These are phyloP conservation scores for Diaporthe citriasiana DNA, from an alignment of 2,329 filamentous ascomycete species.

Conservation along the genomic window DNA sequence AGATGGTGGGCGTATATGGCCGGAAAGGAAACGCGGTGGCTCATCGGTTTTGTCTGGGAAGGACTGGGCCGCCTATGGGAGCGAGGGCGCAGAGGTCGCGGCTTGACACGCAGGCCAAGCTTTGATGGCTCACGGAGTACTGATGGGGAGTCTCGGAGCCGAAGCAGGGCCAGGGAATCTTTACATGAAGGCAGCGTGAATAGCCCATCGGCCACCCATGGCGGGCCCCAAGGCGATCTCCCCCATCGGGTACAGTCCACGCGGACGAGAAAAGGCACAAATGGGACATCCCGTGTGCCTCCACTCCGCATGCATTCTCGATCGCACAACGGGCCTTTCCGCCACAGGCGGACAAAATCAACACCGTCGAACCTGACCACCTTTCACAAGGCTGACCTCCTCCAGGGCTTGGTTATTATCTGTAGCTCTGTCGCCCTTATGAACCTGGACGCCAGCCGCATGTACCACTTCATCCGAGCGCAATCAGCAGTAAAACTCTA, in stretches of 20 bases:
- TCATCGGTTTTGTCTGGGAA: slow-evolving; percentile 82
- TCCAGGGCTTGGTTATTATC: slow-evolving; percentile 91
- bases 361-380: slow-evolving; percentile 86
- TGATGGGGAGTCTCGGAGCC: slow-evolving; percentile 58
- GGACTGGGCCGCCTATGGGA: slow-evolving; percentile 86
- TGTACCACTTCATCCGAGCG: slow-evolving; percentile 97
- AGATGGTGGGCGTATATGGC: slow-evolving; percentile 84
- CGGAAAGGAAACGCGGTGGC: slow-evolving; percentile 78
- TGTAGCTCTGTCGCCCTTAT: slow-evolving; percentile 88
- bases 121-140: slow-evolving; percentile 49
- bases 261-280: slow-evolving; percentile 24
- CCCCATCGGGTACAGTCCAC: slow-evolving; percentile 34
- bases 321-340: slow-evolving; percentile 54
- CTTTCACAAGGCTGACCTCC: slow-evolving; percentile 93
- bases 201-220: not conserved
- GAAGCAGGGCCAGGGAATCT: slow-evolving; percentile 47
- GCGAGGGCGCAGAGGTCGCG: slow-evolving; percentile 64
- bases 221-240: slow-evolving; percentile 1
- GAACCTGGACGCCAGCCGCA: slow-evolving; percentile 92
- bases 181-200: slow-evolving; percentile 24
- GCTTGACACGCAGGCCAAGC: slow-evolving; percentile 48
- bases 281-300: slow-evolving; percentile 23
- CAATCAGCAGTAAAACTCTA: slow-evolving; percentile 98
- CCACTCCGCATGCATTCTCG: slow-evolving; percentile 48
- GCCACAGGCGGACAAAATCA: slow-evolving; percentile 84